Conservation (phyloP, 2,329 filamentous ascomycete species). For the Diaporthe helianthi region DNA sequence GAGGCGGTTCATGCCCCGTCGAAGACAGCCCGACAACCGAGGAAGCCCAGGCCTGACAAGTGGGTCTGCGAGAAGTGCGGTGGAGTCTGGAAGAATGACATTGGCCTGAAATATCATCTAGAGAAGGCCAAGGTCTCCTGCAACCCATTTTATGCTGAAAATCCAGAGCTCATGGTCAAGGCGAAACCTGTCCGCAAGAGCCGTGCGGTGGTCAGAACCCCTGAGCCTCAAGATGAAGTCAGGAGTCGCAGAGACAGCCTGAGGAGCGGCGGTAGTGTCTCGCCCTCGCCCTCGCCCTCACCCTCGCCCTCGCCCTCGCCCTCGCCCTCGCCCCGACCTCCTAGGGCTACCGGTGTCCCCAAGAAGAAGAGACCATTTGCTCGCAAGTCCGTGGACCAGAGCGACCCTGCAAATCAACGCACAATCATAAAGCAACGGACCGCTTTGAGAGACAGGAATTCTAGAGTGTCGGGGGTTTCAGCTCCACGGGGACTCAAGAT, state of each 20-base stretch:
- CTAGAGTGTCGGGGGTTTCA: slow-evolving; percentile 9
- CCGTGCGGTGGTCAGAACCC: neutral
- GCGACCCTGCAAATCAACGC: slow-evolving; percentile 22
- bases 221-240: slow-evolving; percentile 12
- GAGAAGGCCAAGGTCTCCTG: slow-evolving; percentile 61
- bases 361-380: slow-evolving; percentile 11
- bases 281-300: slow-evolving; percentile 7
- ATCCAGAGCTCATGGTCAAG: slow-evolving; percentile 36
- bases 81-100: slow-evolving; percentile 63
- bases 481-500: slow-evolving; percentile 29
- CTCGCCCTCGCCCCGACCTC: slow-evolving; percentile 6
- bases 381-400: neutral
- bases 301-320: too few relatives aligned
- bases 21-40: slow-evolving; percentile 9
- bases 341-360: neutral
- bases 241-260: neutral
- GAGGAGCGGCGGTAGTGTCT: neutral
- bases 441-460: slow-evolving; percentile 7
- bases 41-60: slow-evolving; percentile 20
- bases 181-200: slow-evolving; percentile 16
- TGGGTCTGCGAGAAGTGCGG: slow-evolving; percentile 59
- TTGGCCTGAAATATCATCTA: slow-evolving; percentile 65
- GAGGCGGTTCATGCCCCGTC: neutral
- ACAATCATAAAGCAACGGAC: slow-evolving; percentile 31
- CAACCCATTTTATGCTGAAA: slow-evolving; percentile 55